Evolutionary conservation across 495 filamentous ascomycete species (phyloP).

Genomic region (Hapsidospora chrysogenum): DNA sequence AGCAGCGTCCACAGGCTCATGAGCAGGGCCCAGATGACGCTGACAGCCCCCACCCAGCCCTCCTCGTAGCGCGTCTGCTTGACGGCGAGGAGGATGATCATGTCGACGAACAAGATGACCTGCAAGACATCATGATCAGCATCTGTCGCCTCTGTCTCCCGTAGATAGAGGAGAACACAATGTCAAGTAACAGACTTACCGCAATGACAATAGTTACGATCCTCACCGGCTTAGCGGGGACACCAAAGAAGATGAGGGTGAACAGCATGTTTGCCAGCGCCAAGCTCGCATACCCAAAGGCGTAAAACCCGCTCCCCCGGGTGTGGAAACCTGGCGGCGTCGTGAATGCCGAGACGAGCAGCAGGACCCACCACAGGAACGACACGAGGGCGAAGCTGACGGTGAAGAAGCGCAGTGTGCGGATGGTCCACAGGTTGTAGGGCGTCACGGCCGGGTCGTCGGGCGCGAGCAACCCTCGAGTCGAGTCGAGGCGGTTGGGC

Average conservation of each 20-base stretch:
- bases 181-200: conserved; percentile 5
- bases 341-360: conserved; percentile 74
- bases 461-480: conserved; percentile 44
- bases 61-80: conserved; percentile 62
- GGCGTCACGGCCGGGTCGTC: conserved; percentile 94
- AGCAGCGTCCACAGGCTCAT: conserved; percentile 24
- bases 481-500: conserved; percentile 33
- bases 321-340: conserved; percentile 72
- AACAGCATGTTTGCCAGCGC: conserved; percentile 55
- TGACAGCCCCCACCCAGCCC: conserved; percentile 75
- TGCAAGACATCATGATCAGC: not conserved
- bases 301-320: conserved; percentile 79
- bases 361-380: conserved; percentile 80
- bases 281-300: conserved; percentile 63
- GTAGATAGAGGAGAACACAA: not conserved
- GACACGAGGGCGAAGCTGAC: conserved; percentile 53
- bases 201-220: conserved; percentile 48
- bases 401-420: conserved; percentile 56
- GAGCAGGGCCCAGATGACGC: conserved; percentile 48
- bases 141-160: not conserved
- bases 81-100: conserved; percentile 61
- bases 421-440: conserved; percentile 85
- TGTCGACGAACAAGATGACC: conserved; percentile 57
- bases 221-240: conserved; percentile 61
- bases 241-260: conserved; percentile 71